Evolutionary conservation across 2,329 filamentous ascomycete species (phyloP).

Genomic region (Verticillium zaregamsianum): DNA sequence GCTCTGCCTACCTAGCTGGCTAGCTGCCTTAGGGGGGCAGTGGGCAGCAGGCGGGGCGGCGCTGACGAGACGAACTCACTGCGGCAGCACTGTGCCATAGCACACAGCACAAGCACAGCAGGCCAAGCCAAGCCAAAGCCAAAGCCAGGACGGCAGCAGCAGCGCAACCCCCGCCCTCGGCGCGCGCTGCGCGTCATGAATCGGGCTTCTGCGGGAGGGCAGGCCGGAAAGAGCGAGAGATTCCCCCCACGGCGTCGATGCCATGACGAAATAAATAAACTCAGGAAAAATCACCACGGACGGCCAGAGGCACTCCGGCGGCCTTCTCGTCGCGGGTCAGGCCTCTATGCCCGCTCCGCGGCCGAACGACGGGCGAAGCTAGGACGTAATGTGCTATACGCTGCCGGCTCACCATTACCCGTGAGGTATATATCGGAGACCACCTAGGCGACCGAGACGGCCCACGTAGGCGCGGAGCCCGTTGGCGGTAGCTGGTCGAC

Average conservation of each 20-base stretch:
- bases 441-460: neutral
- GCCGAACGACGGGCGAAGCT: too few relatives aligned
- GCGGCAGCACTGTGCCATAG: neutral
- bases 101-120: neutral
- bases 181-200: neutral
- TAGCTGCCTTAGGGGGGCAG: neutral
- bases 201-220: neutral
- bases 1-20: neutral
- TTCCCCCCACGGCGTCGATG: too few relatives aligned
- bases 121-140: neutral
- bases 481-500: neutral
- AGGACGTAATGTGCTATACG: neutral
- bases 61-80: neutral
- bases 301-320: too few relatives aligned
- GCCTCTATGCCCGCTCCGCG: neutral
- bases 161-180: neutral
- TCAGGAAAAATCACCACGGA: too few relatives aligned
- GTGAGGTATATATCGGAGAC: neutral
- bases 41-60: neutral
- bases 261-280: too few relatives aligned
- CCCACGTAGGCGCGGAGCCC: neutral
- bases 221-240: neutral
- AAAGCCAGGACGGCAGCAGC: neutral
- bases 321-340: neutral
- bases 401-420: neutral